Conservation (phyloP, 179 eudicot genomes). For the Nepenthes alata region DNA sequence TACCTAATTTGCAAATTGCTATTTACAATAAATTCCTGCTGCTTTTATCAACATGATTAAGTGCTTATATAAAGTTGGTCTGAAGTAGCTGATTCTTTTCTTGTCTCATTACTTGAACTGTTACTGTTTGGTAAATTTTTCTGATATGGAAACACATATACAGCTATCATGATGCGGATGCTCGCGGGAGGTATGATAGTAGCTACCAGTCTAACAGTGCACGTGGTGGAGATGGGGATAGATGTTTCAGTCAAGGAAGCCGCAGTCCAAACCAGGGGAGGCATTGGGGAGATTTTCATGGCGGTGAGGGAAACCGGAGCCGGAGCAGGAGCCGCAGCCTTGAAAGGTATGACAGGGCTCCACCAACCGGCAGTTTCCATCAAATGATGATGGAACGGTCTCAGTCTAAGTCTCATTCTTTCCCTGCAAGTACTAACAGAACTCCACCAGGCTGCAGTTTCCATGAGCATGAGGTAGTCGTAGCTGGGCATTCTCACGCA, state of each 20-base stretch:
- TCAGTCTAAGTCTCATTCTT: neutral
- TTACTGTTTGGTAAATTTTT: neutral
- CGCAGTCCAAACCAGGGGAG: constrained; percentile 27
- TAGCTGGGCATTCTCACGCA: no score
- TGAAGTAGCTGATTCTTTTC: neutral
- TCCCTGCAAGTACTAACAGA: no score
- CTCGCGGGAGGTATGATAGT: constrained; percentile 22
- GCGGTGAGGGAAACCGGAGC: neutral
- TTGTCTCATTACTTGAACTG: neutral
- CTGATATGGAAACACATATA: constrained; percentile 14
- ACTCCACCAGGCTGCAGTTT: no score
- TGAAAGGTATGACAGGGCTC: constrained; percentile 24
- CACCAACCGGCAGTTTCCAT: constrained; percentile 34
- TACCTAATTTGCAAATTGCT: no score
- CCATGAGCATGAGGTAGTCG: no score
- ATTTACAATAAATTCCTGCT: no score
- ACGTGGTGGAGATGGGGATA: constrained; percentile 1
- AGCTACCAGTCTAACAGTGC: constrained; percentile 26
- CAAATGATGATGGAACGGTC: constrained; percentile 41
- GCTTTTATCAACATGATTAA: no score
- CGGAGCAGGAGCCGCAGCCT: constrained; percentile 44
- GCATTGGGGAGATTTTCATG: constrained; percentile 12
- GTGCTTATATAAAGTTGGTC: no score
- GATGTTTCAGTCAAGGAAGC: constrained; percentile 13
- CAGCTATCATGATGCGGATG: constrained; percentile 10